Evolutionary conservation across 371 early-diverging fungal species (phyloP), one percentile per base, ranked within the genome.

Genomic region (Amoeboradix gromovi): DNA sequence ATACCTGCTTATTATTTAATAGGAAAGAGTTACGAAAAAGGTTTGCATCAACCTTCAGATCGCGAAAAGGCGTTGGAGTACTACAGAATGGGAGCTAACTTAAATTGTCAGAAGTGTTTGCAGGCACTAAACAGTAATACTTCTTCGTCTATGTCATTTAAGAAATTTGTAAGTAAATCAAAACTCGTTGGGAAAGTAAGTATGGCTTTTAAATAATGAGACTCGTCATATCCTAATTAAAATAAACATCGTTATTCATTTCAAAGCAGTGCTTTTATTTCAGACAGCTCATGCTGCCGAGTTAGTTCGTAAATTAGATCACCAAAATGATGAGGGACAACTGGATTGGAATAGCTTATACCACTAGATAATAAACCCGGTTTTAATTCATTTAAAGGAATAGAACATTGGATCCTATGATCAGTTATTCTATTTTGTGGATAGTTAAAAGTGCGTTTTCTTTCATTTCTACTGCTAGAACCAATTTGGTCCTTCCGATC

Each of bases 401-500:
- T 48, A 5, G 67, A 67, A 16, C 27, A 16, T 5, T 5, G 16
- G 5, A 67, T 67, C 27, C 67, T 27, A 67, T 67, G 67, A 27
- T 67, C 67, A 27, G 67, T 67, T 16, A 67, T 67, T 29, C 67
- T 5, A 67, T 67, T 29, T 28, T 27, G 28, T 16, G 67, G 28
- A 67, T 67, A 67, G 27, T 67, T 67, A 67, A 28, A 67, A 17
- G 67, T 67, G 5, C 67, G 28, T 67, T 16, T 67, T 67, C 29
- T 67, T 29, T 67, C 67, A 29, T 67, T 27, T 29, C 67, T 27
- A 16, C 67, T 27, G 5, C 67, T 27, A 27, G 16, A 16, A 29
- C 67, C 67, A 16, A 67, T 27, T 29, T 67, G 67, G 67, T 29
- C 28, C 29, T 67, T 67, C 27, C 29, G 28, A 16, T 29, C 17